phyloP scores from a whole-genome alignment of 1,284 basidiomycete species.

The Cryptococcus deneoformans region DNA sequence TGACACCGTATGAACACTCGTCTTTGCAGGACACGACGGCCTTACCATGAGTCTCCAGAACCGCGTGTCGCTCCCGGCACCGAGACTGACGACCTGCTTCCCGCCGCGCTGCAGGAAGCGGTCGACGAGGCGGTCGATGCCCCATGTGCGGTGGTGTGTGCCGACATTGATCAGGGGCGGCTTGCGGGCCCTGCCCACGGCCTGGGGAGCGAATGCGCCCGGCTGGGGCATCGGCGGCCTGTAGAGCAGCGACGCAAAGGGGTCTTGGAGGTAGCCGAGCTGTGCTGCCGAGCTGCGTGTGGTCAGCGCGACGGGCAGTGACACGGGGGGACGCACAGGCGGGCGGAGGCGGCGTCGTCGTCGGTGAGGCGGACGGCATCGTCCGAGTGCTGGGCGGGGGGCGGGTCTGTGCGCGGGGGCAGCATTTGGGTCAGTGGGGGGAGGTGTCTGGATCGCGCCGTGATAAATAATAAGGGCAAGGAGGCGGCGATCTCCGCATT shows the following conservation, averaged over 20 bases:
- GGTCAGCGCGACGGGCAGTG: no score
- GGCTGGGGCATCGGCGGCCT: slow-evolving; percentile 45
- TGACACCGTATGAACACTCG: background rate
- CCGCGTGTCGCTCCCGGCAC: slow-evolving; percentile 88
- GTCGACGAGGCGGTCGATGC: slow-evolving; percentile 75
- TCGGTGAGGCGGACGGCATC: slow-evolving; percentile 68
- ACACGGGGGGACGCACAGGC: no score
- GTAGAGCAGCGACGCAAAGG: slow-evolving; percentile 62
- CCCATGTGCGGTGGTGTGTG: slow-evolving; percentile 78
- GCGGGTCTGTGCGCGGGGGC: no score
- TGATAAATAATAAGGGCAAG: no score
- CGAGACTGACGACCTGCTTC: slow-evolving; percentile 81
- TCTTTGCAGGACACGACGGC: slow-evolving; percentile 17
- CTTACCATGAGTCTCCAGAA: slow-evolving; percentile 86
- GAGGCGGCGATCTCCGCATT: no score
- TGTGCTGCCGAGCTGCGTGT: slow-evolving; percentile 59
- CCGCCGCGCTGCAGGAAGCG: slow-evolving; percentile 59
- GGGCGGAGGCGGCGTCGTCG: slow-evolving; percentile 67
- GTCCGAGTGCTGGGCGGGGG: slow-evolving; percentile 50
- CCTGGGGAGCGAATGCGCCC: background rate
- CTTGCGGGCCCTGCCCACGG: slow-evolving; percentile 16
- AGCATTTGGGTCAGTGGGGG: no score
- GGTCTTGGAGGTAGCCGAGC: slow-evolving; percentile 71
- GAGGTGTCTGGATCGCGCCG: no score
- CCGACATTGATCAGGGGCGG: slow-evolving; percentile 93